Conservation (phyloP, 805 yeast species). For the Saccharomycopsis schoenii region DNA sequence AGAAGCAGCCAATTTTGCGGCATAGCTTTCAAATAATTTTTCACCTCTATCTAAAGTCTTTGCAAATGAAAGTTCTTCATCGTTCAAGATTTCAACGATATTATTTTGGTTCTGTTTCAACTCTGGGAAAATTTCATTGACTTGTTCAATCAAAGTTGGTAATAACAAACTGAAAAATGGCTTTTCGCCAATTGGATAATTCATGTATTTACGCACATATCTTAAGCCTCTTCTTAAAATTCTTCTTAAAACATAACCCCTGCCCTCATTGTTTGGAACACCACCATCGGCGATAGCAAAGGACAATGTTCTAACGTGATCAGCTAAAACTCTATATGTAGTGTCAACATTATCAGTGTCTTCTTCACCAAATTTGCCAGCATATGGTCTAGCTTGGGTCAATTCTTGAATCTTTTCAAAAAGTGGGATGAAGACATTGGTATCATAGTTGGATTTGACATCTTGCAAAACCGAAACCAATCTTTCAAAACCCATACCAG, state of each 20-base stretch:
- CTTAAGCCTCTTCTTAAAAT: slow-evolving; percentile 97
- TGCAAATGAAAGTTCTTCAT: slow-evolving; percentile 92
- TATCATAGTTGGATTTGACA: slow-evolving; percentile 88
- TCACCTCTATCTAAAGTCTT: slow-evolving; percentile 97
- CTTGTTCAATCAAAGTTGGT: slow-evolving; percentile 87
- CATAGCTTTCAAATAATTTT: slow-evolving; percentile 88
- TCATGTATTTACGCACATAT: slow-evolving; percentile 91
- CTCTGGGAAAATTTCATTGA: slow-evolving; percentile 86
- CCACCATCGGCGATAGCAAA: slow-evolving; percentile 98
- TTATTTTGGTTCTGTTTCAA: slow-evolving; percentile 46
- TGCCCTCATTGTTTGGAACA: slow-evolving; percentile 97
- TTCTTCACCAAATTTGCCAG: slow-evolving; percentile 88
- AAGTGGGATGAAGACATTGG: slow-evolving; percentile 90
- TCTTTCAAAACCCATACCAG: slow-evolving; percentile 99
- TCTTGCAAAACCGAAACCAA: slow-evolving; percentile 89
- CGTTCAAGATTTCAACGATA: slow-evolving; percentile 84
- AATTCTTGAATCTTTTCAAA: slow-evolving; percentile 82
- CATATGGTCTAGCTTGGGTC: slow-evolving; percentile 84
- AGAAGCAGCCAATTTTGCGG: slow-evolving; percentile 66
- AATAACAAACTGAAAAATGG: slow-evolving; percentile 80
- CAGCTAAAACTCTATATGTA: slow-evolving; percentile 96
- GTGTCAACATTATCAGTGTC: slow-evolving; percentile 94
- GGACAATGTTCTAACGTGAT: slow-evolving; percentile 94
- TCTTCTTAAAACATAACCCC: slow-evolving; percentile 97
- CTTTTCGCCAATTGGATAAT: slow-evolving; percentile 79